Evolutionary conservation across 371 early-diverging fungal genomes (phyloP).

Genomic region (Circinella minor): DNA sequence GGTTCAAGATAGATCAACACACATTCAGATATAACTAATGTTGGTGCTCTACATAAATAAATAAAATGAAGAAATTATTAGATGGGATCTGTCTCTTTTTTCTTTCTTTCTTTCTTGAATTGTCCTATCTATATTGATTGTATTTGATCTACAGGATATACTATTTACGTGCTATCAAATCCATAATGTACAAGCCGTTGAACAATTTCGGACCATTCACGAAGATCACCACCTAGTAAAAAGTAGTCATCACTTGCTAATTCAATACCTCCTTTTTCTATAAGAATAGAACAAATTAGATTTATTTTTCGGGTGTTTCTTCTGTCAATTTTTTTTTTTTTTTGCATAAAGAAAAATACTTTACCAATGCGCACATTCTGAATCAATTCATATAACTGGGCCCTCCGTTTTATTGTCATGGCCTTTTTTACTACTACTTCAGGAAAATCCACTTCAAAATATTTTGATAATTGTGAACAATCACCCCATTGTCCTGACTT

Average conservation of each 20-base stretch:
- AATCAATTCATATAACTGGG: constrained; percentile 55
- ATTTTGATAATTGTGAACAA: constrained; percentile 31
- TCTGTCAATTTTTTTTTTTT: background rate
- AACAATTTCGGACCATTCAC: constrained; percentile 63
- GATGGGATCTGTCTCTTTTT: no score
- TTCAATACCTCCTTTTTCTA: constrained; percentile 77
- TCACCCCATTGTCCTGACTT: constrained; percentile 3
- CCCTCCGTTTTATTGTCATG: constrained; percentile 63
- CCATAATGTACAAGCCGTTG: constrained; percentile 66
- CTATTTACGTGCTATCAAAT: constrained; percentile 63
- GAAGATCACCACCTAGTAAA: constrained; percentile 84
- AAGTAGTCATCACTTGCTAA: constrained; percentile 68
- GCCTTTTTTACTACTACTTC: constrained; percentile 85
- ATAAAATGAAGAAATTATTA: no score
- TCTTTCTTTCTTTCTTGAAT: no score
- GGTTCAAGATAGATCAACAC: constrained; percentile 88
- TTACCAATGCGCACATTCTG: constrained; percentile 7
- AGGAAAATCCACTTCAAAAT: constrained; percentile 93
- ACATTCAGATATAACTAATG: constrained; percentile 91
- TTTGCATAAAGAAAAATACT: background rate
- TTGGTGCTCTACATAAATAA: constrained; percentile 63
- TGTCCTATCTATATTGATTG: no score
- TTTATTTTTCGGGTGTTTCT: background rate
- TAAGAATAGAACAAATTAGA: no score
- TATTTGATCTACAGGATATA: no score